These are phyloP conservation scores for Chenopodium quinoa DNA, from an alignment of 148 eudicot genomes.

Conservation along the genomic window DNA sequence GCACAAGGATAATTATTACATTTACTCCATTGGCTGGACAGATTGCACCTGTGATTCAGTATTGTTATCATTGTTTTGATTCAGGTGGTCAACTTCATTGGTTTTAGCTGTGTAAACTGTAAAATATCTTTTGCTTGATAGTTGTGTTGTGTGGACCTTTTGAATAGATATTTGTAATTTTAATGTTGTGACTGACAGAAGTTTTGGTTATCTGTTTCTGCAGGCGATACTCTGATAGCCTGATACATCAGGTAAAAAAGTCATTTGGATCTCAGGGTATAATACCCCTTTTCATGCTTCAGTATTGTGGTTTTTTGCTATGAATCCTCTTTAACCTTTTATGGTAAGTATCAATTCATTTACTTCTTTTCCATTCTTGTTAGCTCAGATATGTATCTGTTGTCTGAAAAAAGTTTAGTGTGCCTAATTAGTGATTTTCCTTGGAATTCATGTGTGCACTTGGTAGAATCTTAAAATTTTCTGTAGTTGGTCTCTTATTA, in stretches of 20 bases:
- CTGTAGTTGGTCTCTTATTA: conserved; percentile 19
- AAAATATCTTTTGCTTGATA: not conserved
- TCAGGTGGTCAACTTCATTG: not conserved
- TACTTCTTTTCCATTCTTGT: not conserved
- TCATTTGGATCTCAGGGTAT: not conserved
- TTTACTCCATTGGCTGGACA: not conserved
- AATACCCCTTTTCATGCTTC: not conserved
- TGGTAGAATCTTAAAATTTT: conserved; percentile 13
- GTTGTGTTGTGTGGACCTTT: not conserved
- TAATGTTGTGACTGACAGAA: not conserved
- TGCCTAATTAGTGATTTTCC: conserved; percentile 15
- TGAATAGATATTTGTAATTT: no score
- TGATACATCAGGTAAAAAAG: not conserved
- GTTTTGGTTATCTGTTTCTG: not conserved
- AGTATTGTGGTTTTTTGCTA: not conserved
- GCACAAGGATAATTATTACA: no score
- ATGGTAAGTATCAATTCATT: not conserved
- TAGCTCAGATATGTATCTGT: not conserved
- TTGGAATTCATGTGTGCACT: conserved; percentile 7
- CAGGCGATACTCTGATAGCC: not conserved
- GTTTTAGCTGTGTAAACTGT: not conserved
- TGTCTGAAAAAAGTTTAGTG: not conserved
- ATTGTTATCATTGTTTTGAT: not conserved
- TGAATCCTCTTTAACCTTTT: conserved; percentile 1
- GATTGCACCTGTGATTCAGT: not conserved